Evolutionary conservation across 306 rosid species (phyloP).

Genomic region (Lathyrus sativus): DNA sequence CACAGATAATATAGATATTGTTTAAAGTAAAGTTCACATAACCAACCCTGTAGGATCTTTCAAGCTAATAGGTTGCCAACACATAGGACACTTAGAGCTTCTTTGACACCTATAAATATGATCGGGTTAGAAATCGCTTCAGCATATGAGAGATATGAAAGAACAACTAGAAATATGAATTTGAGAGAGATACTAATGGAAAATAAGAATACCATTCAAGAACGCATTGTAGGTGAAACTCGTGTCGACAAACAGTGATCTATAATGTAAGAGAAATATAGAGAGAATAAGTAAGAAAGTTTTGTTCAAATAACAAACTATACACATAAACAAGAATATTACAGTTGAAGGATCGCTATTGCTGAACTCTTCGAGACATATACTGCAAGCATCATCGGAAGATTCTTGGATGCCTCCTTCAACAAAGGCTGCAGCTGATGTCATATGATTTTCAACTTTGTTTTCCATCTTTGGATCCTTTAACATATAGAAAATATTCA

Average conservation of each 20-base stretch:
- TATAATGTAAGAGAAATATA: conserved; percentile 45
- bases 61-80: conserved; percentile 83
- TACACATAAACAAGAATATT: conserved; percentile 36
- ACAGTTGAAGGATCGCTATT: conserved; percentile 85
- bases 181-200: too few species aligned
- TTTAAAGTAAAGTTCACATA: conserved; percentile 25
- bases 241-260: conserved; percentile 86
- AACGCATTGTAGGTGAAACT: conserved; percentile 95
- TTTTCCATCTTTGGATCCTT: conserved; percentile 61
- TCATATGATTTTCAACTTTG: conserved; percentile 57
- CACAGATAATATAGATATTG: not conserved
- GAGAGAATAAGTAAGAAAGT: conserved; percentile 32
- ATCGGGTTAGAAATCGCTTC: conserved; percentile 20
- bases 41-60: conserved; percentile 81
- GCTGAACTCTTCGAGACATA: conserved; percentile 91
- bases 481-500: conserved; percentile 14
- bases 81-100: conserved; percentile 97
- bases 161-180: too few species aligned
- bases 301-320: conserved; percentile 14
- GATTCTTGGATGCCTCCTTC: conserved; percentile 94
- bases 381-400: conserved; percentile 89
- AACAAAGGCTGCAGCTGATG: conserved; percentile 88
- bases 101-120: conserved; percentile 77
- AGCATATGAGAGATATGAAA: too few species aligned
- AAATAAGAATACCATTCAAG: conserved; percentile 76